These are phyloP conservation scores for Aspergillus sp. DNA, from an alignment of 2,329 filamentous ascomycete genomes.

Conservation along the genomic window DNA sequence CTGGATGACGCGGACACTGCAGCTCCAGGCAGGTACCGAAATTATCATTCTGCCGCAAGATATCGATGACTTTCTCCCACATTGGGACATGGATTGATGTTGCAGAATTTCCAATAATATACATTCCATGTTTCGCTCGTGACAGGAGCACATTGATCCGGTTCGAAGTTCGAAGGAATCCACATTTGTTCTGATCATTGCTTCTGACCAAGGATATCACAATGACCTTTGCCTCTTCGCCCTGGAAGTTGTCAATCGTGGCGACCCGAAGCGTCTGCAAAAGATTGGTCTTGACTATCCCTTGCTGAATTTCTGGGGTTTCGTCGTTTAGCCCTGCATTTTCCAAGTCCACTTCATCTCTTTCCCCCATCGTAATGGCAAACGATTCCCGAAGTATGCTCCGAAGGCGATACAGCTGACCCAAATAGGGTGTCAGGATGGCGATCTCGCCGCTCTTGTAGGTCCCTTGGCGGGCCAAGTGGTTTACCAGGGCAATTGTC, in stretches of 20 bases:
- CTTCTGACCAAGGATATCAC: conserved; percentile 65
- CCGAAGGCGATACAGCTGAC: conserved; percentile 46
- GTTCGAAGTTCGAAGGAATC: conserved; percentile 61
- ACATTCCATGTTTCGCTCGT: conserved; percentile 63
- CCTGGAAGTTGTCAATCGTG: conserved; percentile 71
- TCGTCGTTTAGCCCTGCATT: conserved; percentile 29
- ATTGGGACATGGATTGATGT: conserved; percentile 54
- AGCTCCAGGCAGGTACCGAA: conserved; percentile 50
- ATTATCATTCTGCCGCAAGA: conserved; percentile 42
- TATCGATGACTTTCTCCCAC: conserved; percentile 55
- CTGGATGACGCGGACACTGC: conserved; percentile 55
- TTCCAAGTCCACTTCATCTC: conserved; percentile 52
- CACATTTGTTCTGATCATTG: conserved; percentile 52
- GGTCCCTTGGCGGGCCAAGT: conserved; percentile 58
- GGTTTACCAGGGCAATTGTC: conserved; percentile 55
- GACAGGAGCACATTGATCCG: conserved; percentile 64
- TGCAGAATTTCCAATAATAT: conserved; percentile 59
- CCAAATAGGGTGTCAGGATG: conserved; percentile 58
- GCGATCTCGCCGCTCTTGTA: conserved; percentile 60
- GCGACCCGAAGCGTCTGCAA: conserved; percentile 50
- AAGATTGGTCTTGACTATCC: conserved; percentile 37
- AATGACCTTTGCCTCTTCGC: conserved; percentile 66
- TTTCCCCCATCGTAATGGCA: conserved; percentile 58
- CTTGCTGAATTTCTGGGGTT: conserved; percentile 10
- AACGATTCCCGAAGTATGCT: conserved; percentile 38